Evolutionary conservation across 116 monocot genomes (phyloP), one percentile per base, ranked within the genome.

Genomic region (Papilionanthe hybrid): DNA sequence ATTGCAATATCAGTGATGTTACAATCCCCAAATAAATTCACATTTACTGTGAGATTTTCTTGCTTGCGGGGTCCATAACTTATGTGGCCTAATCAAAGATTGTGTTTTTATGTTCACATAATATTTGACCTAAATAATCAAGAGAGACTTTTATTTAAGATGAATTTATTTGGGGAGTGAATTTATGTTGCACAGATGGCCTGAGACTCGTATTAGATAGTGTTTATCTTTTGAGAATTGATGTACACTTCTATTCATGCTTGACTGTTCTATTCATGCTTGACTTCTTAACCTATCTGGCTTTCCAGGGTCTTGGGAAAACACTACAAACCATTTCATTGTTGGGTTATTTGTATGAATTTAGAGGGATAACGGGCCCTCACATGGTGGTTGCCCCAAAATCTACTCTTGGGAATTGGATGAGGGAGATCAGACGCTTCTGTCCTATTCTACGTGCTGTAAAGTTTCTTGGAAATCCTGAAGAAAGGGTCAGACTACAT

Each of bases 321-420:
- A 99, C 99, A 76, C 79, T 99, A 83, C 99, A 99, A 84, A 95
- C 93, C 53, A 99, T 99, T 44, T 99, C 99, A 50, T 74, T 99
- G 18, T 79, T 99, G 63, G 99, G 99, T 47, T 99, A 99, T 86
- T 72, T 99, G 71, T 83, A 95, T 76, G 99, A 99, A 72, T 95
- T 91, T 63, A 90, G 95, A 91, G 99, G 99, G 76, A 95, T 99
- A 74, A 87, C 88, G 55, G 99, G 99, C 17, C 99, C 99, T 18
- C 99, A 99, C 79, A 91, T 99, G 99, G 99, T 99, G 11, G 99
- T 99, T 55, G 95, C 99, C 30, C 99, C 99, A 79, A 99, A 99
- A 66, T 99, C 98, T 29, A 98, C 98, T 78, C 94, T 98, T 87
- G 98, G 98, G 60, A 98, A 98, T 72, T 98, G 98, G 98, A 98